phyloP scores from a whole-genome alignment of 331 rosid genomes.

The Erythrophleum ivorense region DNA sequence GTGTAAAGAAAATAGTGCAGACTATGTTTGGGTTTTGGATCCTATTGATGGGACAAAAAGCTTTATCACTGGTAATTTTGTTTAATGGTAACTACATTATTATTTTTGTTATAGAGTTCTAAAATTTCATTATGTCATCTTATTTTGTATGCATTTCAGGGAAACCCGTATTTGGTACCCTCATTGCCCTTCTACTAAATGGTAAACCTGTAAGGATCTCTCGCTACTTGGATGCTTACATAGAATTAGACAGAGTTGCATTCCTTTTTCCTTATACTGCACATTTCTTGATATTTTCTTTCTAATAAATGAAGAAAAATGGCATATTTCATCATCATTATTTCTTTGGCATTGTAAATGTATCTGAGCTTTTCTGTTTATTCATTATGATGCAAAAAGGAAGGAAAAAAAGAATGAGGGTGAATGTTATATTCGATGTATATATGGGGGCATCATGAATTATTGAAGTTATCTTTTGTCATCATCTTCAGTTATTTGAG shows the following conservation, averaged over 20 bases:
- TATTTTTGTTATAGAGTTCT: not conserved
- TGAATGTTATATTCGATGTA: not conserved
- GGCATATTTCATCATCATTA: slow-evolving; percentile 6
- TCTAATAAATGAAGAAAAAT: slow-evolving; percentile 24
- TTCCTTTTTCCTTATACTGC: slow-evolving; percentile 4
- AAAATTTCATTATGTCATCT: slow-evolving; percentile 16
- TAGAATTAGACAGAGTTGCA: slow-evolving; percentile 1
- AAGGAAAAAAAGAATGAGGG: not conserved
- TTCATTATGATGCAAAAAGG: not conserved
- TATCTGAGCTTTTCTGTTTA: not conserved
- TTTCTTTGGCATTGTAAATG: slow-evolving; percentile 15
- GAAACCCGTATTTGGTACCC: slow-evolving; percentile 94
- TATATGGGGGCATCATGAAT: not conserved
- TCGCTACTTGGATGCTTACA: slow-evolving; percentile 35
- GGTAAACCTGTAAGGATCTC: slow-evolving; percentile 75
- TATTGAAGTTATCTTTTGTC: slow-evolving; percentile 1
- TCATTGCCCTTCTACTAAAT: slow-evolving; percentile 74
- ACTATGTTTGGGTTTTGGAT: slow-evolving; percentile 95
- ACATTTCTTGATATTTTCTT: not conserved
- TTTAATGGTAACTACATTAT: not conserved
- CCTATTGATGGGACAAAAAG: slow-evolving; percentile 98
- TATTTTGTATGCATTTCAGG: slow-evolving; percentile 56
- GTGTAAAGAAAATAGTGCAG: slow-evolving; percentile 68
- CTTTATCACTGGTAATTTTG: slow-evolving; percentile 79
- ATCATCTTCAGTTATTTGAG: slow-evolving; percentile 9